Percentiles rank a stretch among this genome's conserved stretches.
Evolutionary conservation across 139 green algal species (phyloP).

Genomic region (Picochlorum sp.): DNA sequence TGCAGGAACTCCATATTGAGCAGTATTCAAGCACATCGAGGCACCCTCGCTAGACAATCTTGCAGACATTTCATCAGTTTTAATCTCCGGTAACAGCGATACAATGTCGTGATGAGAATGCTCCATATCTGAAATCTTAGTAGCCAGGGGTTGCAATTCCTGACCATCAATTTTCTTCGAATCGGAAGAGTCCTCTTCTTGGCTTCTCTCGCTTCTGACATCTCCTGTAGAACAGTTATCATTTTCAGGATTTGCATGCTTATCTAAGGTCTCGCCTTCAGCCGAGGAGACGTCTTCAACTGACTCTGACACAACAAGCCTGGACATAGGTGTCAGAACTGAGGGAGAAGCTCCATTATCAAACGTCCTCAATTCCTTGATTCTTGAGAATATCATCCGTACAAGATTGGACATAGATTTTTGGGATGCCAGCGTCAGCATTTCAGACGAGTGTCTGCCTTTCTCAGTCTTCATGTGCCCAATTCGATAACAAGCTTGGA

Average conservation of each 20-base stretch:
- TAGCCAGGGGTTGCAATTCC: too few species aligned
- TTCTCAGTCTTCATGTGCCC: constrained; percentile 55
- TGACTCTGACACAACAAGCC: not conserved
- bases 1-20: constrained; percentile 21
- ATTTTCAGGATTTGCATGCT: not conserved
- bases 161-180: not conserved
- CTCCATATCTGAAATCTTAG: not conserved
- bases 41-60: too few species aligned
- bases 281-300: not conserved
- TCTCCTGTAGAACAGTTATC: too few species aligned
- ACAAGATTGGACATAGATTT: constrained; percentile 51
- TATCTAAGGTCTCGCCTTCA: not conserved
- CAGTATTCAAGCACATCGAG: too few species aligned
- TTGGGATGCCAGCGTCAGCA: constrained; percentile 51
- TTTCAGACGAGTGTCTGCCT: constrained; percentile 34
- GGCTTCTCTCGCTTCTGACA: not conserved
- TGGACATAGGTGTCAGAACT: not conserved
- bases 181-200: not conserved
- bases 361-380: constrained; percentile 16
- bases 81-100: not conserved
- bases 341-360: not conserved
- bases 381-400: constrained; percentile 33
- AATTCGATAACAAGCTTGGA: constrained; percentile 74
- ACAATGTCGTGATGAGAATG: constrained; percentile 1
- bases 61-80: not conserved